Evolutionary conservation across 768 basidiomycete genomes (phyloP), one percentile per base, ranked within the genome.

Genomic region (Russula compacta): DNA sequence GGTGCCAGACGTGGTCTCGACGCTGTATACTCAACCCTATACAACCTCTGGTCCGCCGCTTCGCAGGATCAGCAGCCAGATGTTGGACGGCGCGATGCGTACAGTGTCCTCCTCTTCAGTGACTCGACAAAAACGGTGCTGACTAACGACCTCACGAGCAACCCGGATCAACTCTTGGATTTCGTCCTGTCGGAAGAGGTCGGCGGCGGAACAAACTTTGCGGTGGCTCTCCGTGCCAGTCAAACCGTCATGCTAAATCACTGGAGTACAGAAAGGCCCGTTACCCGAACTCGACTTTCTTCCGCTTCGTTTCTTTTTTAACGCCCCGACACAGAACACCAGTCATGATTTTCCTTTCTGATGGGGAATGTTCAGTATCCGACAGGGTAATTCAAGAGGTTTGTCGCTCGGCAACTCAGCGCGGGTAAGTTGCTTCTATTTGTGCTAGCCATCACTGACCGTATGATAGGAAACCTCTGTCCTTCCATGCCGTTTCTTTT

Each of bases 401-500:
- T 5, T 77, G 78, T 58, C 75, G 72, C 12, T 46, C 75, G 1
- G 74, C 82, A 0, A 56, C 78, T 21, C 69, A 70, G 19, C 76
- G 74, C 4, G 82, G 83, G 81, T 81, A 61, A 42, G 67, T 1
- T 1, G 2, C 17, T 32, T 44, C 8, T 17, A 8, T 50, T 24
- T 15, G 6, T 3, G 24, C 1, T 5, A 8, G 64, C 38, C 10
- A 4, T 46, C 4, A 8, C 54, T 51, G 21, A 61, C 35, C 0
- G 0, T 7, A n/a, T 33, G 17, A 0, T 49, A 84, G 83, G 11
- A 80, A 81, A 72, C 71, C 81, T 0, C 70, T 83, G 1, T 82
- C 83, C 0, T 81, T 85, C 66, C 83, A 85, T 47, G 67, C 83
- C 0, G 79, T 85, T 15, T 77, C 81, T 0, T 85, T 85, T 42